Evolutionary conservation across 257 asterid genomes (phyloP).

Genomic region (Solanum pennellii): DNA sequence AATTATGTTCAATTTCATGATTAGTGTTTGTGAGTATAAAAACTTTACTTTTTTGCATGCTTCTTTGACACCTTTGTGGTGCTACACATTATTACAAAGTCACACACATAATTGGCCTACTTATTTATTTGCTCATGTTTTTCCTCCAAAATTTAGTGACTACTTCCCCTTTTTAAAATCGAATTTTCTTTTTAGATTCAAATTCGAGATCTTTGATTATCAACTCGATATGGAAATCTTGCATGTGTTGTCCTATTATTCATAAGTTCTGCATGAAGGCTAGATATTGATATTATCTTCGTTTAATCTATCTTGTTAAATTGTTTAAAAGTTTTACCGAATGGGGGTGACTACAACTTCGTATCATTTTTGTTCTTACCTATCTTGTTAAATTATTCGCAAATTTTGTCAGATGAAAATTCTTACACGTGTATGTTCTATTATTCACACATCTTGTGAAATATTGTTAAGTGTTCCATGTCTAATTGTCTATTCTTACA

Average conservation of each 20-base stretch:
- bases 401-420: neutral
- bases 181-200: neutral
- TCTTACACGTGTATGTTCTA: neutral
- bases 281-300: neutral
- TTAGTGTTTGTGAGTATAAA: constrained; percentile 1
- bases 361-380: neutral
- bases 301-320: neutral
- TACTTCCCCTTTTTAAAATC: too few relatives aligned
- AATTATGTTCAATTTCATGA: neutral
- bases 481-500: neutral
- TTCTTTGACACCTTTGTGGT: constrained; percentile 2
- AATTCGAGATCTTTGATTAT: too few relatives aligned
- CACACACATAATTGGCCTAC: neutral
- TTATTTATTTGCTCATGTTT: neutral
- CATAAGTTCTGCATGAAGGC: neutral
- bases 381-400: neutral
- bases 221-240: neutral
- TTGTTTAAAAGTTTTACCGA: neutral
- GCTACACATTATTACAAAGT: neutral
- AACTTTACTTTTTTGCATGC: constrained; percentile 5
- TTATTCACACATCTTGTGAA: neutral
- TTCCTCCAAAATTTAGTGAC: neutral
- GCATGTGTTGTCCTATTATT: neutral
- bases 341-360: neutral
- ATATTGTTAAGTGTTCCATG: neutral